A percentile compares a stretch with the other conserved stretches of the same genome.
Conservation (phyloP, 352 stramenopile species). For the Pythium brachiatum region DNA sequence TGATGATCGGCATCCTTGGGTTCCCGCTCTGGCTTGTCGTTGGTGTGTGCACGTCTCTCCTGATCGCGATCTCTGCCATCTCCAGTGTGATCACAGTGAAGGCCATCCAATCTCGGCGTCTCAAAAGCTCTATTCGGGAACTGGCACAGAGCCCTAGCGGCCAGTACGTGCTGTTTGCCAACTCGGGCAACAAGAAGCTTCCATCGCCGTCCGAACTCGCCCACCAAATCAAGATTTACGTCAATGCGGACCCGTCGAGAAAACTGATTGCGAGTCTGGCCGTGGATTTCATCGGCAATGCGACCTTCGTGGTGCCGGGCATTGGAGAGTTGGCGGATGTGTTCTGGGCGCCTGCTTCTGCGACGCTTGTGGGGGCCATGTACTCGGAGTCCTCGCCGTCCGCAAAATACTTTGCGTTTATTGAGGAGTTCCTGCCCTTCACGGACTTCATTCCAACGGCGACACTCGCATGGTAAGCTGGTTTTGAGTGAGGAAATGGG, state of each 20-base stretch:
- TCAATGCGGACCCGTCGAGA: conserved; percentile 50
- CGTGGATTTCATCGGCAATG: conserved; percentile 89
- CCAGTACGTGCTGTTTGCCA: conserved; percentile 62
- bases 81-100: conserved; percentile 49
- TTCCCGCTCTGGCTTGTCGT: conserved; percentile 64
- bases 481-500: neutral
- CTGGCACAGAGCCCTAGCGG: conserved; percentile 53
- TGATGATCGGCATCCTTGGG: conserved; percentile 53
- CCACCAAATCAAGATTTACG: conserved; percentile 35
- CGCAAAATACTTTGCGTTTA: conserved; percentile 84
- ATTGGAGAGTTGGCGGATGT: conserved; percentile 91
- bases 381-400: conserved; percentile 86
- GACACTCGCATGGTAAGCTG: conserved; percentile 85
- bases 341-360: conserved; percentile 90
- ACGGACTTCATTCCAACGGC: conserved; percentile 95
- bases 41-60: conserved; percentile 36
- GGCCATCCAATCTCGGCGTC: conserved; percentile 42
- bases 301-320: conserved; percentile 83
- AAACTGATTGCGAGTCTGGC: conserved; percentile 72
- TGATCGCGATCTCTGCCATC: conserved; percentile 46
- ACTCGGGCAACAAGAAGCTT: conserved; percentile 32
- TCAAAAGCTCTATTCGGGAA: conserved; percentile 41
- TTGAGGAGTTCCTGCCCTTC: conserved; percentile 91
- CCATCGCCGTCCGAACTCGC: conserved; percentile 33
- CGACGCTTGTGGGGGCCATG: conserved; percentile 87